A percentile compares a stretch with the other conserved stretches of the same genome.
phyloP scores from a whole-genome alignment of 2,329 filamentous ascomycete genomes.

The Aspergillus fischeri region DNA sequence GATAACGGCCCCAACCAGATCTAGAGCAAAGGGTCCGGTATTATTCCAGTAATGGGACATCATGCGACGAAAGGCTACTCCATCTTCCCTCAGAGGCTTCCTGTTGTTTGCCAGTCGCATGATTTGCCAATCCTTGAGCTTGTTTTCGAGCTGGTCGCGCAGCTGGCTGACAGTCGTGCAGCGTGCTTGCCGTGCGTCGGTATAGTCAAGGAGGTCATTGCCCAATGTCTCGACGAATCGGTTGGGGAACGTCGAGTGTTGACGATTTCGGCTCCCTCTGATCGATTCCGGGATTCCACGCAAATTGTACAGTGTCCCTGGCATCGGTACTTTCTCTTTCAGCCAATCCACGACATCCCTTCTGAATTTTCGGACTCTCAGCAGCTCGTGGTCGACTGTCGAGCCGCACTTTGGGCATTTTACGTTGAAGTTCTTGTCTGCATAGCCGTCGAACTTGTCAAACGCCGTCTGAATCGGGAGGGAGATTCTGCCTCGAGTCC shows the following conservation, averaged over 20 bases:
- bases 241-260: constrained; percentile 51
- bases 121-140: constrained; percentile 36
- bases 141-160: constrained; percentile 47
- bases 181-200: constrained; percentile 9
- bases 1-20: constrained; percentile 41
- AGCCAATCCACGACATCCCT: constrained; percentile 52
- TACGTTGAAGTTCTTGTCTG: constrained; percentile 45
- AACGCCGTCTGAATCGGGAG: constrained; percentile 21
- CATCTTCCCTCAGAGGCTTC: constrained; percentile 18
- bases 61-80: constrained; percentile 36
- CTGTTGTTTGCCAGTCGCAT: constrained; percentile 41
- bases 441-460: constrained; percentile 26
- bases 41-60: constrained; percentile 45
- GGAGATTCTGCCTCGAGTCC: constrained; percentile 49
- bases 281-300: constrained; percentile 47
- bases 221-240: constrained; percentile 51
- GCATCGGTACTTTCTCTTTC: constrained; percentile 52
- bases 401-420: constrained; percentile 51
- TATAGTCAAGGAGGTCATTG: constrained; percentile 36
- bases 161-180: constrained; percentile 50
- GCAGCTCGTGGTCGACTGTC: constrained; percentile 52
- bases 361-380: constrained; percentile 61
- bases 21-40: constrained; percentile 34
- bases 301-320: constrained; percentile 61
- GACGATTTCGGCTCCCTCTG: neutral